phyloP scores from a whole-genome alignment of 768 basidiomycete species.

The Kwoniella shandongensis region DNA sequence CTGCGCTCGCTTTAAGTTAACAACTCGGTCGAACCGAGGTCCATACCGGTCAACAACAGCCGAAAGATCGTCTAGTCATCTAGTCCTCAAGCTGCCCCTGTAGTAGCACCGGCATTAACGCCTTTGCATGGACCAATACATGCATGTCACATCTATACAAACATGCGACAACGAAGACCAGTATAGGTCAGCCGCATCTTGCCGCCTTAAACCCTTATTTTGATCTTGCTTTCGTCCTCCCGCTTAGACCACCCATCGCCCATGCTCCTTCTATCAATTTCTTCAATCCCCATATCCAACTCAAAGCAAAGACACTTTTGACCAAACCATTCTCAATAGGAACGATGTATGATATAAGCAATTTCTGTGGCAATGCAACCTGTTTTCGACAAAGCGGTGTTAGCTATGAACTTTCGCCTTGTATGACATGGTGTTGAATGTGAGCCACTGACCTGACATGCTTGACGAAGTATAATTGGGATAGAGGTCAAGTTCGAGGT shows the following conservation, averaged over 20 bases:
- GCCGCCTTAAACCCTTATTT: too few relatives aligned
- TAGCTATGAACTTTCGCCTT: background rate
- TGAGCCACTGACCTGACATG: conserved; percentile 64
- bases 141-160: too few relatives aligned
- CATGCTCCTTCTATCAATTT: conserved; percentile 76
- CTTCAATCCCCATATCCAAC: conserved; percentile 89
- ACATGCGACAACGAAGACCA: too few relatives aligned
- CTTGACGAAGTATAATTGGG: background rate
- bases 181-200: too few relatives aligned
- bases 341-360: conserved; percentile 67
- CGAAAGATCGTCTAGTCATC: too few relatives aligned
- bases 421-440: conserved; percentile 59
- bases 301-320: conserved; percentile 75
- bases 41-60: too few relatives aligned
- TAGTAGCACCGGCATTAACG: too few relatives aligned
- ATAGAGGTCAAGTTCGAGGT: background rate
- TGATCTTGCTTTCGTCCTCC: background rate
- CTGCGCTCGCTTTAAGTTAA: too few relatives aligned
- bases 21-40: too few relatives aligned
- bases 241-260: conserved; percentile 56
- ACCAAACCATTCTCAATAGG: conserved; percentile 78
- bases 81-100: too few relatives aligned
- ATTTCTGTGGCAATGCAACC: background rate
- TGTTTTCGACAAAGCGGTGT: background rate
- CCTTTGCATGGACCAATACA: too few relatives aligned